A percentile compares a stretch with the other conserved stretches of the same genome.
Conservation (phyloP, 768 basidiomycete species). For the Collybia sp. region DNA sequence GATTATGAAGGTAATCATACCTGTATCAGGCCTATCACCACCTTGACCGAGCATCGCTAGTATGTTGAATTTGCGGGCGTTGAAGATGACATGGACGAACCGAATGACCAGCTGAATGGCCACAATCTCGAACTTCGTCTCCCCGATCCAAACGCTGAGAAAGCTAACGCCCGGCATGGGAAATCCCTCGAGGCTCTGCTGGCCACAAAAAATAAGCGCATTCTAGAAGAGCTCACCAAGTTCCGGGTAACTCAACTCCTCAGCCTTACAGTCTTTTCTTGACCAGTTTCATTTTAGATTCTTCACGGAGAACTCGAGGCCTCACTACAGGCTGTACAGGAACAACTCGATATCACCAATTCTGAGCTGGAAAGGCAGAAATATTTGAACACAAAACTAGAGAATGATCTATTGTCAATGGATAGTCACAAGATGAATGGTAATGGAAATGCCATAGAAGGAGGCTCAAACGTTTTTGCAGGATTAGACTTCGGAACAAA, state of each 20-base stretch:
- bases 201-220: slow-evolving; percentile 89
- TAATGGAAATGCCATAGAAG: slow-evolving; percentile 23
- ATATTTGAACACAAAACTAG: slow-evolving; percentile 82
- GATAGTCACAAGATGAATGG: slow-evolving; percentile 50
- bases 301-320: slow-evolving; percentile 78
- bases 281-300: slow-evolving; percentile 44
- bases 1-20: slow-evolving; percentile 88
- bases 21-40: neutral
- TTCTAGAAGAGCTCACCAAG: slow-evolving; percentile 89
- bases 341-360: slow-evolving; percentile 52
- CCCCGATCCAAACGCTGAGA: slow-evolving; percentile 87
- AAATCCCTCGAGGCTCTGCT: slow-evolving; percentile 88
- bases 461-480: slow-evolving; percentile 56
- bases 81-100: slow-evolving; percentile 69
- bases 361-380: slow-evolving; percentile 76
- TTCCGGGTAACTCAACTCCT: slow-evolving; percentile 55
- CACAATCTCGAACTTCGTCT: slow-evolving; percentile 56
- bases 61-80: slow-evolving; percentile 95
- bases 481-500: slow-evolving; percentile 70
- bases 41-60: slow-evolving; percentile 32
- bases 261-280: neutral
- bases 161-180: slow-evolving; percentile 69
- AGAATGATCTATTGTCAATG: slow-evolving; percentile 84
- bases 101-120: slow-evolving; percentile 35
- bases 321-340: slow-evolving; percentile 52